Conservation (phyloP, 768 basidiomycete species). For the Termitomyces sp. region DNA sequence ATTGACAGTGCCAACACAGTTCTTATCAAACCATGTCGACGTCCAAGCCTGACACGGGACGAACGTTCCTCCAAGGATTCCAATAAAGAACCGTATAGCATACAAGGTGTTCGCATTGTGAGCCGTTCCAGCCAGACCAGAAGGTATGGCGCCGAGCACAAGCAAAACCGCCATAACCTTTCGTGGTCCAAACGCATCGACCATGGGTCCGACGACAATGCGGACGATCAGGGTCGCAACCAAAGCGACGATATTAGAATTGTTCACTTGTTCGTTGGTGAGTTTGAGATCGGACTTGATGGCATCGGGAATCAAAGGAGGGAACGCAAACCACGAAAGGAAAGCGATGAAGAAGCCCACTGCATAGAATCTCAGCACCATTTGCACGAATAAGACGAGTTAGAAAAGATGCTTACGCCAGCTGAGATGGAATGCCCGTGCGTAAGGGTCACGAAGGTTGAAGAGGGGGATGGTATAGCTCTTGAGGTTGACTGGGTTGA, state of each 20-base stretch:
- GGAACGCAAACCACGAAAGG: slow-evolving; percentile 54
- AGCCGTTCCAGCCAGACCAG: slow-evolving; percentile 53
- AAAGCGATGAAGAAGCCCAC: slow-evolving; percentile 54
- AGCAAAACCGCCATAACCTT: slow-evolving; percentile 53
- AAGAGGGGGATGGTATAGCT: slow-evolving; percentile 50
- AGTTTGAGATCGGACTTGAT: slow-evolving; percentile 51
- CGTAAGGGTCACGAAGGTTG: slow-evolving; percentile 43
- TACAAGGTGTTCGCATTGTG: slow-evolving; percentile 27
- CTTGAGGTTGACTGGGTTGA: slow-evolving; percentile 52
- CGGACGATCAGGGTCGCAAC: slow-evolving; percentile 48
- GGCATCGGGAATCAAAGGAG: slow-evolving; percentile 55
- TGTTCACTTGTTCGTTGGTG: slow-evolving; percentile 42
- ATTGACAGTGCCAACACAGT: slow-evolving; percentile 40
- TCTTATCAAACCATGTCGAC: slow-evolving; percentile 56
- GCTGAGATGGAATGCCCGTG: slow-evolving; percentile 46
- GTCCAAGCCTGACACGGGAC: slow-evolving; percentile 63
- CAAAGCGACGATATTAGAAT: slow-evolving; percentile 48
- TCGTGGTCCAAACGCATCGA: slow-evolving; percentile 49
- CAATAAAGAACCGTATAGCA: slow-evolving; percentile 49
- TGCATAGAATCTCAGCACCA: background rate
- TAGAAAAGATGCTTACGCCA: slow-evolving; percentile 19
- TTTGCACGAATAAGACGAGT: background rate
- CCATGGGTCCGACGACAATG: slow-evolving; percentile 44
- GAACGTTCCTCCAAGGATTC: slow-evolving; percentile 58
- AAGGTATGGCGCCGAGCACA: slow-evolving; percentile 54